Percentiles rank a stretch among this genome's conserved stretches.
These are phyloP conservation scores for Cystobasidium ongulense DNA, from an alignment of 768 basidiomycete species.

Conservation along the genomic window DNA sequence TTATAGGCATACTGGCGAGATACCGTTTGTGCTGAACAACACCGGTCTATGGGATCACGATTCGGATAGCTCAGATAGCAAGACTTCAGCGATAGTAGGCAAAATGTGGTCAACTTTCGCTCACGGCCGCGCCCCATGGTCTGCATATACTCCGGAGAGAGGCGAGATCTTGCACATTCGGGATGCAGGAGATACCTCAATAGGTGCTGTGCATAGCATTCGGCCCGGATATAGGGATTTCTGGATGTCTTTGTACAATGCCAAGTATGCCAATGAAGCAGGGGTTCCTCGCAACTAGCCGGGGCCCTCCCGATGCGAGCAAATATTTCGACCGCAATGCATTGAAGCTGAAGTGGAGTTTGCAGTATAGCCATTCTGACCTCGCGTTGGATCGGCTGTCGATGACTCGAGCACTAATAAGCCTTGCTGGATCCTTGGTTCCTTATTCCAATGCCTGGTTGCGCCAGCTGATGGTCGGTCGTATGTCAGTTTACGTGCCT, in stretches of 20 bases:
- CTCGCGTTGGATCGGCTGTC: too few species aligned
- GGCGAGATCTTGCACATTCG: neutral
- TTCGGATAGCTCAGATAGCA: neutral
- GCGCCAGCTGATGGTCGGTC: neutral
- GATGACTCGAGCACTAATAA: too few species aligned
- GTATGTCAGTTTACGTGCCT: conserved; percentile 10
- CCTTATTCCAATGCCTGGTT: neutral
- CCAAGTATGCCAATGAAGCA: too few species aligned
- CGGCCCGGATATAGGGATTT: neutral
- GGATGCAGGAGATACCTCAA: neutral
- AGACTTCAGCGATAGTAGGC: neutral
- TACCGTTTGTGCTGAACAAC: neutral
- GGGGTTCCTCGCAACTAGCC: too few species aligned
- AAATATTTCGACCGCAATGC: too few species aligned
- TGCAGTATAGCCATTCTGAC: too few species aligned
- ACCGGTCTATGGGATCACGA: neutral
- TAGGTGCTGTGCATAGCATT: neutral
- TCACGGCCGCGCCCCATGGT: neutral
- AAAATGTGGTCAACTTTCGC: neutral
- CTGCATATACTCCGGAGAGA: neutral
- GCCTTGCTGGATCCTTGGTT: neutral
- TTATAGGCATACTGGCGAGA: neutral
- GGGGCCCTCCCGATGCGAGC: too few species aligned
- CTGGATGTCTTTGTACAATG: neutral
- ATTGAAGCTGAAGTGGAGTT: too few species aligned